Conservation (phyloP, 176 grass and related monocot genomes). For the Metroxylon sagu region DNA sequence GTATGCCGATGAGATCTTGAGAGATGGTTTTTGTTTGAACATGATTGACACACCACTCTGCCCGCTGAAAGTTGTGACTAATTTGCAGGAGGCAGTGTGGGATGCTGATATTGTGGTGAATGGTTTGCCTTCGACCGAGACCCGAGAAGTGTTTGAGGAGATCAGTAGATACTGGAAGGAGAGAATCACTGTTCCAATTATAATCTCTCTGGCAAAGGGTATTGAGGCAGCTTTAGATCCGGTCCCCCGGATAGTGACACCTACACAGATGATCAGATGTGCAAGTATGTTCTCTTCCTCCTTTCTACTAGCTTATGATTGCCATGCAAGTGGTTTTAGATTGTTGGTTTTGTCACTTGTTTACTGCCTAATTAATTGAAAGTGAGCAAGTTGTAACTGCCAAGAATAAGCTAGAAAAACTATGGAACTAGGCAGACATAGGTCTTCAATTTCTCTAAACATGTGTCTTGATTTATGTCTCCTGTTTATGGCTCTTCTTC, state of each 20-base stretch:
- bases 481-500: too few relatives aligned
- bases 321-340: too few relatives aligned
- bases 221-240: conserved; percentile 77
- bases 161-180: conserved; percentile 95
- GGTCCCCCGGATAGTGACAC: conserved; percentile 75
- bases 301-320: neutral
- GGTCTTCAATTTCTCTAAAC: too few relatives aligned
- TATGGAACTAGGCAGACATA: too few relatives aligned
- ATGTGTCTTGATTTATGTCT: too few relatives aligned
- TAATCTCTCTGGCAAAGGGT: conserved; percentile 87
- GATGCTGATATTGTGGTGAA: conserved; percentile 96
- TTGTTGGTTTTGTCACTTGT: too few relatives aligned
- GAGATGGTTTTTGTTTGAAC: conserved; percentile 79
- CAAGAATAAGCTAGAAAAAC: too few relatives aligned
- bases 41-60: conserved; percentile 93
- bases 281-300: conserved; percentile 51
- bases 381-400: too few relatives aligned
- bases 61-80: conserved; percentile 91
- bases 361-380: too few relatives aligned
- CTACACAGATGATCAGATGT: conserved; percentile 88
- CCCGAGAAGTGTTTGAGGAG: conserved; percentile 88
- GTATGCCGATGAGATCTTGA: conserved; percentile 83
- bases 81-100: conserved; percentile 98
- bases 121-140: conserved; percentile 82
- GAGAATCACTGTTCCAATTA: conserved; percentile 78